These are phyloP conservation scores for Vitis hybrid DNA, from an alignment of 177 flowering plant species.

Conservation along the genomic window DNA sequence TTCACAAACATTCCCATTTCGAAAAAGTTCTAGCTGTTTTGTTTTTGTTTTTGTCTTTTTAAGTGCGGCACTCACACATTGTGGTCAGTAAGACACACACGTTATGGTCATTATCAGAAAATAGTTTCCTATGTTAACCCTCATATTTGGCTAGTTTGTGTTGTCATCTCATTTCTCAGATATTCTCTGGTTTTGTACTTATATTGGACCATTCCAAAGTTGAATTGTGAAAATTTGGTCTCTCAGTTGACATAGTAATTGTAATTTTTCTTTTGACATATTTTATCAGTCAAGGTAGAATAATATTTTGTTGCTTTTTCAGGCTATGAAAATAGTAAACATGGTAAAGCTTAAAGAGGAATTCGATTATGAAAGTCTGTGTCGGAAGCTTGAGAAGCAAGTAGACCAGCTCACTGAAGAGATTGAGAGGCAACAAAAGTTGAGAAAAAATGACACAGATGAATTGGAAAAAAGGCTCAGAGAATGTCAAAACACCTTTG, in stretches of 20 bases:
- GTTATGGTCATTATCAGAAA: background rate
- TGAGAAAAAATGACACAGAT: slow-evolving; percentile 49
- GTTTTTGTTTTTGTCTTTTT: background rate
- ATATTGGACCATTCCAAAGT: too few species aligned
- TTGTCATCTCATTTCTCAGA: background rate
- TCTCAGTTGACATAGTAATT: background rate
- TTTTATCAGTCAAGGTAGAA: background rate
- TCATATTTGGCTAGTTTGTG: background rate
- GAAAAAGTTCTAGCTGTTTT: background rate
- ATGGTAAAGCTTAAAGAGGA: slow-evolving; percentile 84
- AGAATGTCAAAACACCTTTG: slow-evolving; percentile 48
- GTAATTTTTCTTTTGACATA: background rate
- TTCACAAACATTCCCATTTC: too few species aligned
- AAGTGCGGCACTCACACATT: too few species aligned
- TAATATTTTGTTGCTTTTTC: slow-evolving; percentile 20
- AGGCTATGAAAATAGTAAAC: slow-evolving; percentile 92
- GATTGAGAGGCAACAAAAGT: slow-evolving; percentile 65
- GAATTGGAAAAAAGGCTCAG: slow-evolving; percentile 49
- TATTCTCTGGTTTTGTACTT: background rate
- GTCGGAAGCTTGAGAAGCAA: slow-evolving; percentile 76
- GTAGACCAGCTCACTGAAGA: slow-evolving; percentile 76
- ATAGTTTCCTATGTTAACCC: background rate
- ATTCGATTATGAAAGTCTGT: slow-evolving; percentile 85
- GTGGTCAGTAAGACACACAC: background rate
- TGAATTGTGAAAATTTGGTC: background rate